A percentile compares a stretch with the other conserved stretches of the same genome.
Conservation (phyloP, 148 eudicot genomes). For the Heliamphora exappendiculata region DNA sequence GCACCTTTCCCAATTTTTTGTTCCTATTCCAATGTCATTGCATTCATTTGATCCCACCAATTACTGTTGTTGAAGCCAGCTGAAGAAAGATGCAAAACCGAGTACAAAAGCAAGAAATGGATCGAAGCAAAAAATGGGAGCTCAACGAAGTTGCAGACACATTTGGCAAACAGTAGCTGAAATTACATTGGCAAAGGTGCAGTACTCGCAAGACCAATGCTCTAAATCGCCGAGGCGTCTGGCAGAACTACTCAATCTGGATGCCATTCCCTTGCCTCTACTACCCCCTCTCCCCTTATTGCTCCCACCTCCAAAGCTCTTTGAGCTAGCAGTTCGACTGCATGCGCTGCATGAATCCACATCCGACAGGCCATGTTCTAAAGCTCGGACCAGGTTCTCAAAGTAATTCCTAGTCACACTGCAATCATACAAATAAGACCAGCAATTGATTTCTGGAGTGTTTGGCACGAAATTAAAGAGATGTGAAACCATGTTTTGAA, state of each 20-base stretch:
- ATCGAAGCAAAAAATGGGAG: neutral
- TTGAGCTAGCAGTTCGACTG: slow-evolving; percentile 52
- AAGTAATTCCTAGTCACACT: slow-evolving; percentile 83
- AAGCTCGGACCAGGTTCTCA: slow-evolving; percentile 85
- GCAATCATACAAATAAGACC: slow-evolving; percentile 8
- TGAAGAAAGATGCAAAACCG: neutral
- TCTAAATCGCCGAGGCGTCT: slow-evolving; percentile 48
- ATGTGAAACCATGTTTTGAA: too few relatives aligned
- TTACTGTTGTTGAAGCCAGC: neutral
- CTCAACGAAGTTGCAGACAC: slow-evolving; percentile 65
- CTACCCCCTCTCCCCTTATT: slow-evolving; percentile 40
- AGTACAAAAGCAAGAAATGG: neutral
- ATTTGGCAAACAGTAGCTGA: slow-evolving; percentile 54
- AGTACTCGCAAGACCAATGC: slow-evolving; percentile 79
- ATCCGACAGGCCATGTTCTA: slow-evolving; percentile 78
- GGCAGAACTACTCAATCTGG: slow-evolving; percentile 53
- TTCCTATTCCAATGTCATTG: too few relatives aligned
- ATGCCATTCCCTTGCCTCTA: slow-evolving; percentile 45
- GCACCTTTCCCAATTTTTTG: too few relatives aligned
- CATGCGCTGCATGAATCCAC: slow-evolving; percentile 53
- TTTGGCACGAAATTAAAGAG: too few relatives aligned
- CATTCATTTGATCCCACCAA: too few relatives aligned
- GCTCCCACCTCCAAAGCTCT: slow-evolving; percentile 44
- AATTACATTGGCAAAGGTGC: slow-evolving; percentile 67
- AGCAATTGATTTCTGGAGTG: neutral